Conservation (phyloP, 2,329 filamentous ascomycete genomes). For the Fusarium sp. region DNA sequence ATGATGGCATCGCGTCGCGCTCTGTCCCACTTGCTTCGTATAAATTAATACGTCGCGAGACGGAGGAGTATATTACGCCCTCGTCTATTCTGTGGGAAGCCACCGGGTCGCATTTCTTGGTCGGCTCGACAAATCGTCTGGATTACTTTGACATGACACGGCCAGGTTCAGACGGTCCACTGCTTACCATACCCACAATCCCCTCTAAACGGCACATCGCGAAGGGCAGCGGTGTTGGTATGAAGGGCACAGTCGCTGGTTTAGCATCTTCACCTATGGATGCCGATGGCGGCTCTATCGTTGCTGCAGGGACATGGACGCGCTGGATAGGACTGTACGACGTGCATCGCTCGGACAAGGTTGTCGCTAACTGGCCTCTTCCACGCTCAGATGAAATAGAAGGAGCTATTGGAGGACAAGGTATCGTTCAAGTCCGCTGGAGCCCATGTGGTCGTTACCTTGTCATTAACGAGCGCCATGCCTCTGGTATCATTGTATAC, state of each 20-base stretch:
- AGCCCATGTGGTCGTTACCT: constrained; percentile 75
- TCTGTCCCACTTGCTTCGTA: constrained; percentile 59
- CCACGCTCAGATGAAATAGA: constrained; percentile 72
- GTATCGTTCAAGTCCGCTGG: constrained; percentile 74
- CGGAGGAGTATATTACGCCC: constrained; percentile 73
- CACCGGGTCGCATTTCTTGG: constrained; percentile 72
- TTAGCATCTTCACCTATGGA: constrained; percentile 63
- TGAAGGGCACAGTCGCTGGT: constrained; percentile 74
- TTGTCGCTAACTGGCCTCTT: constrained; percentile 73
- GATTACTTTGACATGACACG: constrained; percentile 72
- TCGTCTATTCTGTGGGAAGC: constrained; percentile 70
- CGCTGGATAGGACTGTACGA: constrained; percentile 76
- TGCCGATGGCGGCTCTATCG: constrained; percentile 55
- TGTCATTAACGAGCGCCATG: constrained; percentile 72
- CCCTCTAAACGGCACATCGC: constrained; percentile 71
- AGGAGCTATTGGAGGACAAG: constrained; percentile 73
- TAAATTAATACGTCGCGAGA: constrained; percentile 71
- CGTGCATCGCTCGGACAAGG: constrained; percentile 67
- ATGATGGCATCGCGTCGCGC: constrained; percentile 47
- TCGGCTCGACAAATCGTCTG: constrained; percentile 71
- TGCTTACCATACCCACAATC: constrained; percentile 71
- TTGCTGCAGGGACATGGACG: constrained; percentile 76
- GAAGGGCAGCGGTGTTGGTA: constrained; percentile 74
- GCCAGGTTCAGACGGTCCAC: constrained; percentile 65
- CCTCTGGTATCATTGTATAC: constrained; percentile 71